Conservation (phyloP, 495 filamentous ascomycete genomes). For the Talaromyces thailandensis region DNA sequence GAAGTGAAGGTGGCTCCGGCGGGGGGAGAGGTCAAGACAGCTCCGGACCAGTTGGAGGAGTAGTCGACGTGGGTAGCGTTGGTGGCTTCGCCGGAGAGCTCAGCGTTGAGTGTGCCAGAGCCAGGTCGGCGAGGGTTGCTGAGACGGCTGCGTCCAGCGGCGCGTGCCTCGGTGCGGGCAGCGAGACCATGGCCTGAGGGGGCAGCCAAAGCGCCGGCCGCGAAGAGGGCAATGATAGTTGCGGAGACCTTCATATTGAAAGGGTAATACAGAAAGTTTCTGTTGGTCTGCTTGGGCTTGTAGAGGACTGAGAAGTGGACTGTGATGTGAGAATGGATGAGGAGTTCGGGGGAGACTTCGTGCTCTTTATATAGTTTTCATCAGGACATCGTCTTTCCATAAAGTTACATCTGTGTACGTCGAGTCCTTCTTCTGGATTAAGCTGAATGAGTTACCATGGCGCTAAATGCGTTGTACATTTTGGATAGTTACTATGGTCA, state of each 20-base stretch:
- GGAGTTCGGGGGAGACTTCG: neutral
- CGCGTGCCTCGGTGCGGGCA: conserved; percentile 8
- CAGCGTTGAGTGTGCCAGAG: neutral
- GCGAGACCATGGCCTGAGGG: conserved; percentile 15
- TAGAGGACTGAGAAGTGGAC: neutral
- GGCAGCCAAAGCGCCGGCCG: conserved; percentile 18
- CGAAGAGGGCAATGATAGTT: conserved; percentile 13
- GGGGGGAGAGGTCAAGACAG: conserved; percentile 34
- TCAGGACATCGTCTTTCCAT: neutral
- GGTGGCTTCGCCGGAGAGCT: conserved; percentile 14
- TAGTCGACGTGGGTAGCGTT: conserved; percentile 31
- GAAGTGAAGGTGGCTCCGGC: conserved; percentile 33
- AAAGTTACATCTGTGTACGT: neutral
- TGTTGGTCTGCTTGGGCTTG: neutral
- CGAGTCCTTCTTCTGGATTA: neutral
- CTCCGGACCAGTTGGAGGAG: conserved; percentile 54
- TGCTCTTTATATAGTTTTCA: neutral
- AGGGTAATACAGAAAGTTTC: neutral
- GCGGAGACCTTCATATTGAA: conserved; percentile 24
- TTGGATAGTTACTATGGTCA: no score
- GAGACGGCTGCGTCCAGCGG: conserved; percentile 8
- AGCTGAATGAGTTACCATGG: neutral
- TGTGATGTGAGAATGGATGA: neutral
- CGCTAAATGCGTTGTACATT: neutral
- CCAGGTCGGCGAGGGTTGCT: conserved; percentile 17